These are phyloP conservation scores for Skeletonema grethae DNA, from an alignment of 108 stramenopile genomes.

Conservation along the genomic window DNA sequence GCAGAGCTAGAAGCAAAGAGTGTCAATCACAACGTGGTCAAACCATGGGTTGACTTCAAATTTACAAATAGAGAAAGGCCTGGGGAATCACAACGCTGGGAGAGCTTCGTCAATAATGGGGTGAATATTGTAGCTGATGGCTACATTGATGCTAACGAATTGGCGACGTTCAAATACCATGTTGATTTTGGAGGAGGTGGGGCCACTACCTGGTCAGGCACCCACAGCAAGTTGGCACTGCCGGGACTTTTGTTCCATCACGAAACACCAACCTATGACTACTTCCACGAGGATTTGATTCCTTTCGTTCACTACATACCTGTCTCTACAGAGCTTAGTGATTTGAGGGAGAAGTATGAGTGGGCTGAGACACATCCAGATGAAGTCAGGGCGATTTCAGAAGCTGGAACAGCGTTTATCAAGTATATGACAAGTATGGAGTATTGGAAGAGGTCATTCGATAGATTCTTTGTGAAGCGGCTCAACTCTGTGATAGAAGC, in stretches of 20 bases:
- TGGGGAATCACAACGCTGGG: background rate
- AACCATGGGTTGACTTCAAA: slow-evolving; percentile 54
- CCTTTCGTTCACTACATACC: slow-evolving; percentile 21
- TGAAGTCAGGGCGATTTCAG: slow-evolving; percentile 1
- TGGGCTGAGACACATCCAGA: slow-evolving; percentile 17
- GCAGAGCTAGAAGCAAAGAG: slow-evolving; percentile 31
- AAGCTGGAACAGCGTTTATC: slow-evolving; percentile 7
- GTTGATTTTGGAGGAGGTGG: slow-evolving; percentile 31
- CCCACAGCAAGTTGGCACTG: background rate
- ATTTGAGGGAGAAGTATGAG: slow-evolving; percentile 16
- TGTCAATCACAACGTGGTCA: background rate
- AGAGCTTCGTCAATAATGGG: slow-evolving; percentile 1
- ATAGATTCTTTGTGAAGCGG: slow-evolving; percentile 11
- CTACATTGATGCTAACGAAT: background rate
- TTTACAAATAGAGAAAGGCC: slow-evolving; percentile 51
- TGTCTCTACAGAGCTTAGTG: slow-evolving; percentile 1
- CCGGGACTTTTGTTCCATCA: slow-evolving; percentile 23
- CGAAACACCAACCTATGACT: slow-evolving; percentile 14
- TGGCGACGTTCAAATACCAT: slow-evolving; percentile 8
- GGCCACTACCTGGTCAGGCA: background rate
- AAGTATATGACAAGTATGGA: slow-evolving; percentile 6
- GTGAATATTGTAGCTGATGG: background rate
- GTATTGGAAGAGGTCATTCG: slow-evolving; percentile 9
- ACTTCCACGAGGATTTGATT: slow-evolving; percentile 17
- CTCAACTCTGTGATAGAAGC: slow-evolving; percentile 1